Base-by-base conservation (phyloP, 2,329 filamentous ascomycete species). In the Aspergillus fumigatiaffinis region DNA sequence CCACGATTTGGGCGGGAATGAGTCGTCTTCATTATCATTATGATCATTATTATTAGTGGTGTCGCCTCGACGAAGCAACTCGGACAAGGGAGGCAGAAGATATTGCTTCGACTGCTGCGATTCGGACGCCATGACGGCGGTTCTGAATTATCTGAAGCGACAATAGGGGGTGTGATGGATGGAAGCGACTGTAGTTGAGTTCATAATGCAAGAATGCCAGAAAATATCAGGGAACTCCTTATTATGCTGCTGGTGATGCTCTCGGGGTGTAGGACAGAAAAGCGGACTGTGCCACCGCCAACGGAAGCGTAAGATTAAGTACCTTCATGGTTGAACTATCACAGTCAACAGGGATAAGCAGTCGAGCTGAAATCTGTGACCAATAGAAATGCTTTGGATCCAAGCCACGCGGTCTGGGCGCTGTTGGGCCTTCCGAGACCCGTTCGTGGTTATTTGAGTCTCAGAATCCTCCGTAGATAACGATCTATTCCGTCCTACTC, bases 31-130 rank as follows among this genome's bases (percentile, higher is more conserved):
- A 47, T 47, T 5, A 12, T n/a, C 23, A 14, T 47, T 20, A 14
- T 47, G 20, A 25, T 26, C 6, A 25, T 47, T 25, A 26, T 25
- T 14, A 1, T 47, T 14, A 23, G n/a, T 14, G 20, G 10, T 47
- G 21, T 21, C 21, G 21, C 17, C 44, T 47, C 20, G 5, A n/a
- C 9, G 9, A 4, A 50, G 29, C 23, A 52, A 28, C 14, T 51
- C 14, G 6, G 54, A 52, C 28, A 55, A 20, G 7, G 49, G 49
- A 1, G 53, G 53, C 3, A 56, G 54, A 6, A 48, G 54, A 25
- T 56, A 56, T 51, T 56, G 44, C 54, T 38, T 52, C 53, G 25
- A 32, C 38, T 28, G 26, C 48, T 47, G n/a, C 44, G 44, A 47
- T n/a, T 55, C 26, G 2, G 48, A 38, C 26, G 48, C 58, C 57